Base-by-base conservation (phyloP, 179 eudicot species). In the Spinacia oleracea region DNA sequence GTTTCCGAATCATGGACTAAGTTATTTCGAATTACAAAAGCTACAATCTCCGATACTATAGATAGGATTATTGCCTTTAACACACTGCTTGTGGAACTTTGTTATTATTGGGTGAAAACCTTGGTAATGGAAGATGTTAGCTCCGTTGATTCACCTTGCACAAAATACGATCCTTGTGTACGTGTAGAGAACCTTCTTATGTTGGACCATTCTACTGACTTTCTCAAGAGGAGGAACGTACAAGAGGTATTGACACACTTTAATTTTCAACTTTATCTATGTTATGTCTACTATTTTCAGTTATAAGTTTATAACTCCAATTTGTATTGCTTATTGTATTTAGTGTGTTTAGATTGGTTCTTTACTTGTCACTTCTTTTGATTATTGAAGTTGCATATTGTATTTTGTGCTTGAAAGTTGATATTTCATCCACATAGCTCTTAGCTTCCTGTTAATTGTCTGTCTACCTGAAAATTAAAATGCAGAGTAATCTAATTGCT, bases 181-280 rank as follows among this genome's bases (percentile, higher is more conserved):
- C 76, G 79, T 32, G 79, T 76, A 14, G 83, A 81, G 38, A 81
- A 81, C 45, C 79, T 81, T 34, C 76, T 70, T 76, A 59, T 69
- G 83, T n/a, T 81, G 64, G 56, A 75, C 8, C 4, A 6, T 56
- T 7, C 10, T 35, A 42, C 43, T 64, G 73, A 79, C 76, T 11
- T 23, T 5, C 20, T 23, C 2, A 77, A 35, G 53, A 31, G 8
- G 72, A 73, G 70, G n/a, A n/a, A n/a, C n/a, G n/a, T n/a, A n/a
- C n/a, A n/a, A n/a, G n/a, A n/a, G n/a, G n/a, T n/a, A n/a, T n/a
- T n/a, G n/a, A n/a, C n/a, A n/a, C n/a, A n/a, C n/a, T n/a, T n/a
- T n/a, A n/a, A n/a, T n/a, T n/a, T n/a, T n/a, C n/a, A n/a, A n/a
- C n/a, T n/a, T n/a, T n/a, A n/a, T n/a, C n/a, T n/a, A n/a, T n/a